Base-by-base conservation (phyloP, 2,329 filamentous ascomycete species). In the Arthroderma sp. region DNA sequence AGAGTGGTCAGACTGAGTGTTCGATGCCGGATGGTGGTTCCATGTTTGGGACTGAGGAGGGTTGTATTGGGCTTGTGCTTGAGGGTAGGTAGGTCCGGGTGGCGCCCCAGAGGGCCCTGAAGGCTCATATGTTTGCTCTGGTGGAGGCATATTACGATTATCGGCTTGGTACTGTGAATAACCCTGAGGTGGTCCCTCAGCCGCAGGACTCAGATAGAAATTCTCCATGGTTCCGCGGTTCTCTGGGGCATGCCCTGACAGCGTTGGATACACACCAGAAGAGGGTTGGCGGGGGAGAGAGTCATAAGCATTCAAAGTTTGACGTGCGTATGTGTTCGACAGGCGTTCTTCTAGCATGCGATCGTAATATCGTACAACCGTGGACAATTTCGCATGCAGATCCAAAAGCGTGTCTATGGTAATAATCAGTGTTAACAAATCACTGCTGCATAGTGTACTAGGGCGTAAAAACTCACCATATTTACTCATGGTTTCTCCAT, bases 401-500 rank as follows among this genome's bases (percentile, higher is more conserved):
- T 98, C 91, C 27, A 96, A 75, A 6, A 98, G 73, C 0, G 89
- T 91, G 61, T 98, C 88, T 91, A 50, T 22, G 6, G 22, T 9
- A 41, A 31, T 33, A 22, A 40, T 28, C 27, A 29, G 3, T 22
- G 15, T 11, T 40, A 29, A 27, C 27, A 6, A 40, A 40, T 40
- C 15, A 29, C 2, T 29, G 33, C n/a, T 22, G 15, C 15, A 11
- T 28, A 9, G 3, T 22, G 15, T 22, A n/a, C 4, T 34, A 40
- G 6, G 28, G 39, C n/a, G 40, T 38, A 29, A 36, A 7, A 29
- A 66, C 78, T 60, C 69, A 86, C 86, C 88, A 63, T 96, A 91
- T 65, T 98, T 98, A 75, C 91, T 96, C 91, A 98, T 96, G 0
- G 91, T 95, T 68, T 98, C 91, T 45, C 91, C 91, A 59, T 96